Conservation (phyloP, 768 basidiomycete genomes). For the Austroboletus eburneus region DNA sequence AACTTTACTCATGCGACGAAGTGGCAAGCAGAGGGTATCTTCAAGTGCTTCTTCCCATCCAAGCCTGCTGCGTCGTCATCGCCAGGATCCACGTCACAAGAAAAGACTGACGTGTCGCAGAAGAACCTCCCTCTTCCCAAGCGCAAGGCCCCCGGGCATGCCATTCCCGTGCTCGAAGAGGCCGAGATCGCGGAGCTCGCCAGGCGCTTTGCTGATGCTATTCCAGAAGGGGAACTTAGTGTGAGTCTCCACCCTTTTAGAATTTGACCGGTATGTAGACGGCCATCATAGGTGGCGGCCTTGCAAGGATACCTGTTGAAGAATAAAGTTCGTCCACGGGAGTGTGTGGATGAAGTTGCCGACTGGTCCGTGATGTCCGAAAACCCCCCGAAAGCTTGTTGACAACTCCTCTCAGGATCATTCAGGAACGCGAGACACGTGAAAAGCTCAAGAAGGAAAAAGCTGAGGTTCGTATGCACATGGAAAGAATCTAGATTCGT, state of each 20-base stretch:
- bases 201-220: constrained; percentile 75
- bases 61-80: constrained; percentile 27
- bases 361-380: constrained; percentile 51
- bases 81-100: constrained; percentile 12
- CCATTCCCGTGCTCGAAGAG: constrained; percentile 68
- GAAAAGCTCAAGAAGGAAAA: constrained; percentile 84
- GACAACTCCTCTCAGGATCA: constrained; percentile 38
- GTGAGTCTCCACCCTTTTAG: constrained; percentile 41
- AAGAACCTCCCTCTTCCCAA: constrained; percentile 65
- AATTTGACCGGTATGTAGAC: background rate
- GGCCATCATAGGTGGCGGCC: constrained; percentile 57
- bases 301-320: constrained; percentile 84
- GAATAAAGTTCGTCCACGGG: constrained; percentile 86
- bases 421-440: constrained; percentile 76
- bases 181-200: constrained; percentile 74
- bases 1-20: constrained; percentile 89
- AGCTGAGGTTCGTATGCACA: constrained; percentile 40
- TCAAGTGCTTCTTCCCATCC: constrained; percentile 91
- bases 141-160: constrained; percentile 53
- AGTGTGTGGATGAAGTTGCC: constrained; percentile 75
- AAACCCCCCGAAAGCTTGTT: background rate
- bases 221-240: constrained; percentile 85
- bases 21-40: constrained; percentile 91
- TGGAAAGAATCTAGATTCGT: background rate
- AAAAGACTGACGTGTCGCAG: constrained; percentile 48